Evolutionary conservation across 129 eudicot species (phyloP), one percentile per base, ranked within the genome.

Genomic region (Ambrosia trifida): DNA sequence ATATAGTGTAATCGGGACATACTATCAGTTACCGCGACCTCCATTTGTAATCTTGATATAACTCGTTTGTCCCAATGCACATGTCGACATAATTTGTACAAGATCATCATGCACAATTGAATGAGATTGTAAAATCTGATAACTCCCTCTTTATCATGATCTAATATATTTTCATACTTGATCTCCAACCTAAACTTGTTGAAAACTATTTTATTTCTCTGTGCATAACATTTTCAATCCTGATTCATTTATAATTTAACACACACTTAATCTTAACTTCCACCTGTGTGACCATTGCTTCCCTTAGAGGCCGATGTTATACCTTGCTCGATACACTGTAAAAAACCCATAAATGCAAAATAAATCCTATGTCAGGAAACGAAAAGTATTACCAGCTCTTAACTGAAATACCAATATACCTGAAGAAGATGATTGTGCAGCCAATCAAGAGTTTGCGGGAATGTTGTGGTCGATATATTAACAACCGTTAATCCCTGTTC

Each of bases 371-470:
- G 73, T 17, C 24, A 7, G 36, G 14, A 66, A 40, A 63, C 11
- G 11, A 6, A 40, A 40, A 40, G 10, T 40, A 40, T 40, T 6
- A 10, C 44, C 44, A 5, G 10, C 11, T 46, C 47, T 59, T 5
- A 61, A 67, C 49, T 45, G 13, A 59, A 50, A 49, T 70, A 53
- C 67, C 38, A 53, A 65, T 14, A 65, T 83, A 94, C 99, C 96
- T 94, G 97, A 72, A 94, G 97, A 65, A 94, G 99, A 80, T 94
- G 85, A 82, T 85, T 83, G 58, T 94, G 99, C 54, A 94, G 86
- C 99, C 96, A 84, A 88, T 94, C 99, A 78, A 94, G 83, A 40
- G 97, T 88, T 83, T 94, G 97, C 3, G 99, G 99, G 78, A 94
- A 94, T 46, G 97, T 83, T 33, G 99, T 94, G 50, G 99, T 95